A percentile compares a stretch with the other conserved stretches of the same genome.
Evolutionary conservation across 305 asterid species (phyloP).

Genomic region (Plantago coronopus): DNA sequence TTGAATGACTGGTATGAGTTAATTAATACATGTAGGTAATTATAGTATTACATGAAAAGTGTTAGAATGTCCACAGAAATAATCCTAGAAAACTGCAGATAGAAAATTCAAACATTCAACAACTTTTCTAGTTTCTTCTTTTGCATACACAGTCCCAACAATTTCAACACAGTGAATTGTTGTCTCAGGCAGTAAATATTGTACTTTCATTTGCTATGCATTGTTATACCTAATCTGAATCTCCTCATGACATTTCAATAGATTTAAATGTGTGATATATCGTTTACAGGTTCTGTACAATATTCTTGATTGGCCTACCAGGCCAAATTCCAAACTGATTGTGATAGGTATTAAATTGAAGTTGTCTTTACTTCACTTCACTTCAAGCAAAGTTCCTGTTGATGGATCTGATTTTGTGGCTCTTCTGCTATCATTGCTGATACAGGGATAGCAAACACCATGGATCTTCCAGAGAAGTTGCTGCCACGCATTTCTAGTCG

Average conservation of each 20-base stretch:
- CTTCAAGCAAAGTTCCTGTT: conserved; percentile 9
- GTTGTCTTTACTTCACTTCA: conserved; percentile 16
- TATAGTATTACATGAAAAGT: too few species aligned
- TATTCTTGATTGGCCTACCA: conserved; percentile 97
- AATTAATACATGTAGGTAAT: neutral
- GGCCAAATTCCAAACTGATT: conserved; percentile 79
- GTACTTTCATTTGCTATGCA: conserved; percentile 1
- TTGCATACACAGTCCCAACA: too few species aligned
- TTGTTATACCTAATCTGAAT: conserved; percentile 12
- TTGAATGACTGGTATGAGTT: neutral
- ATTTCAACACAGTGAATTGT: neutral
- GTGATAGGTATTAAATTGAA: conserved; percentile 65
- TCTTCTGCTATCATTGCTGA: conserved; percentile 13
- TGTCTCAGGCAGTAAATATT: neutral
- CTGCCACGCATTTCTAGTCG: conserved; percentile 96
- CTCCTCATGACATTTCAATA: neutral
- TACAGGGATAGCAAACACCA: conserved; percentile 97
- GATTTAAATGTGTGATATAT: conserved; percentile 18
- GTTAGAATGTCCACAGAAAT: too few species aligned
- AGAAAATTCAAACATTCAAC: neutral
- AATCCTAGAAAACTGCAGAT: too few species aligned
- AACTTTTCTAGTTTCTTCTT: too few species aligned
- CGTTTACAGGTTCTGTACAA: conserved; percentile 74
- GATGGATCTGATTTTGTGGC: conserved; percentile 15
- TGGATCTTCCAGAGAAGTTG: conserved; percentile 99